phyloP scores from a whole-genome alignment of 306 rosid species.

The Cucumis sativus region DNA sequence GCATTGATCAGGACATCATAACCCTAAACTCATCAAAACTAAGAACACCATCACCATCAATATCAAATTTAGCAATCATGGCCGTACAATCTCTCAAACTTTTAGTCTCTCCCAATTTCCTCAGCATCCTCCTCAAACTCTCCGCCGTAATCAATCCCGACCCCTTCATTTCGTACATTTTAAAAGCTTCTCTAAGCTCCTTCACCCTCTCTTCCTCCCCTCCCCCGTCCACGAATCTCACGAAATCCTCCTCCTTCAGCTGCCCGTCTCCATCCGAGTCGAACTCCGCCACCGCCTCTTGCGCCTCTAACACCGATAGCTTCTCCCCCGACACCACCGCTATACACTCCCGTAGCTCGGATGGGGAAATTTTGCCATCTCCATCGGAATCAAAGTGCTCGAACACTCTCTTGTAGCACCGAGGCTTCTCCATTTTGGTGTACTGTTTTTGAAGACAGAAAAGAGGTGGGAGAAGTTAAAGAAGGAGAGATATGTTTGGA shows the following conservation, averaged over 20 bases:
- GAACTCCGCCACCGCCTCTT: conserved; percentile 26
- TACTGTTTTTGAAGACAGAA: not conserved
- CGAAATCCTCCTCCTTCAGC: conserved; percentile 54
- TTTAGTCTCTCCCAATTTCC: conserved; percentile 46
- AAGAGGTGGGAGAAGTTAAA: not conserved
- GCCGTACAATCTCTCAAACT: conserved; percentile 36
- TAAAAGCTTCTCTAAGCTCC: conserved; percentile 61
- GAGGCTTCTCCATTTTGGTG: not conserved
- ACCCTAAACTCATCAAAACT: conserved; percentile 62
- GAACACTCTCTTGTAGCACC: not conserved
- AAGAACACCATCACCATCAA: conserved; percentile 69
- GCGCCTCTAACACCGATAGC: conserved; percentile 24
- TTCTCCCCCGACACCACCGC: conserved; percentile 26
- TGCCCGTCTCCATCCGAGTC: conserved; percentile 53
- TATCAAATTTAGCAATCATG: conserved; percentile 61
- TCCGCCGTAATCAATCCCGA: conserved; percentile 55
- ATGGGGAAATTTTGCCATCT: conserved; percentile 26
- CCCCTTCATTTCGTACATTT: conserved; percentile 68
- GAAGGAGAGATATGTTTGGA: not conserved
- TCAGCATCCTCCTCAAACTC: conserved; percentile 54
- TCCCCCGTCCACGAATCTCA: conserved; percentile 54
- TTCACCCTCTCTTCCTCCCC: conserved; percentile 25
- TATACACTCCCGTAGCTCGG: conserved; percentile 44
- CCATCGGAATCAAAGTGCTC: not conserved
- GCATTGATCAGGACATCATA: conserved; percentile 32